These are phyloP conservation scores for Candida parachauliodes DNA, from an alignment of 805 yeast genomes.

Conservation along the genomic window DNA sequence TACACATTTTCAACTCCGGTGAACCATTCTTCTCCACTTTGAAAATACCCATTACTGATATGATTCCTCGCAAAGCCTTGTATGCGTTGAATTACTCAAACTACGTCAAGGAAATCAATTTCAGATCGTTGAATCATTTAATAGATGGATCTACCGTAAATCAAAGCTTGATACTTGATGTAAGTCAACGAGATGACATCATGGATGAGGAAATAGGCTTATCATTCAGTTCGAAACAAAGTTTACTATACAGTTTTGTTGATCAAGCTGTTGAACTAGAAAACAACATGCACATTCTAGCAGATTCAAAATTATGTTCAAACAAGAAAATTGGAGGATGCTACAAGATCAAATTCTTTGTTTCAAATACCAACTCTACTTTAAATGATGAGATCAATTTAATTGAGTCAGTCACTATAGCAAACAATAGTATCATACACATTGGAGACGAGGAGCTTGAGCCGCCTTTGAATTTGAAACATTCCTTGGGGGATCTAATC, in stretches of 20 bases:
- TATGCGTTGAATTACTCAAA: slow-evolving; percentile 47
- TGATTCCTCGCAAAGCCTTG: slow-evolving; percentile 34
- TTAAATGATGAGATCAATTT: slow-evolving; percentile 60
- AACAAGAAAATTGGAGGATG: slow-evolving; percentile 61
- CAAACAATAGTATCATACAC: slow-evolving; percentile 60
- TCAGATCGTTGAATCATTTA: slow-evolving; percentile 52
- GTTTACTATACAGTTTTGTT: slow-evolving; percentile 60
- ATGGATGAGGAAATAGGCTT: slow-evolving; percentile 19
- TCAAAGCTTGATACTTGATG: slow-evolving; percentile 61
- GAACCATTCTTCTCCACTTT: slow-evolving; percentile 19
- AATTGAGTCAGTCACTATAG: slow-evolving; percentile 45
- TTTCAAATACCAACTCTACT: slow-evolving; percentile 17
- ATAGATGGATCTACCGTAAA: slow-evolving; percentile 50
- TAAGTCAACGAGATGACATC: slow-evolving; percentile 32
- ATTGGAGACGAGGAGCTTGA: slow-evolving; percentile 56
- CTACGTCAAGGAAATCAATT: slow-evolving; percentile 67
- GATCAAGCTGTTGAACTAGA: slow-evolving; percentile 38
- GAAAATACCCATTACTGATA: slow-evolving; percentile 18
- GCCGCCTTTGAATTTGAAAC: slow-evolving; percentile 61
- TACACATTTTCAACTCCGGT: slow-evolving; percentile 27
- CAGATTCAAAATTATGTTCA: slow-evolving; percentile 53
- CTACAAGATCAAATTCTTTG: slow-evolving; percentile 33
- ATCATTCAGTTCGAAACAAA: slow-evolving; percentile 33
- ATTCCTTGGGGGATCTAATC: slow-evolving; percentile 52
- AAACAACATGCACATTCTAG: slow-evolving; percentile 28